These are phyloP conservation scores for Cercis canadensis DNA, from an alignment of 306 rosid genomes.

Conservation along the genomic window DNA sequence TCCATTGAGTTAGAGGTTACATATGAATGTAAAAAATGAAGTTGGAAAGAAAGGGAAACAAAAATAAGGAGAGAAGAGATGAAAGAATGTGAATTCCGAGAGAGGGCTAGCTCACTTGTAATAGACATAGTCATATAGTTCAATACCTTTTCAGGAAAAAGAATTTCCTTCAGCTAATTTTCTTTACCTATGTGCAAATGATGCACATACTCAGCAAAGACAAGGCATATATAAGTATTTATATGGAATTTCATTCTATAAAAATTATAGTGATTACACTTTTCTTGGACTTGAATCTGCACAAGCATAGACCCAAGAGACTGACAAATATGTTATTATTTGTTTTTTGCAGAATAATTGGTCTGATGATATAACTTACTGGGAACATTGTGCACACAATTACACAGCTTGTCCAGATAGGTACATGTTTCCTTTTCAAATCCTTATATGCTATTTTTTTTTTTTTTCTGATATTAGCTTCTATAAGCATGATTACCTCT, in stretches of 20 bases:
- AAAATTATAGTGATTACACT: too few relatives aligned
- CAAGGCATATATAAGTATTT: too few relatives aligned
- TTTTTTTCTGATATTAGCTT: too few relatives aligned
- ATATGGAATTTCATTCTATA: too few relatives aligned
- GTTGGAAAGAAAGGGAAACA: neutral
- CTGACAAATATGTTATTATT: neutral
- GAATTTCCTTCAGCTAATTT: neutral
- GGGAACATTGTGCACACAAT: conserved; percentile 73
- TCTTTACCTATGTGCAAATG: neutral
- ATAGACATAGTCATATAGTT: neutral
- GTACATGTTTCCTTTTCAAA: conserved; percentile 46
- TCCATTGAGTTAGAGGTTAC: neutral
- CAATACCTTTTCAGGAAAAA: neutral
- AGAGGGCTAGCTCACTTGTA: neutral
- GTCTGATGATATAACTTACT: conserved; percentile 52
- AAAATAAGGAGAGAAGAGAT: neutral
- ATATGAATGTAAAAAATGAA: neutral
- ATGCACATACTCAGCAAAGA: conserved; percentile 5
- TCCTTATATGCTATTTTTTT: neutral
- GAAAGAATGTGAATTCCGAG: neutral
- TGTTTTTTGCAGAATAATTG: conserved; percentile 63
- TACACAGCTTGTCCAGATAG: conserved; percentile 72
- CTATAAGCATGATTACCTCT: too few relatives aligned
- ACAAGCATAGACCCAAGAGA: too few relatives aligned
- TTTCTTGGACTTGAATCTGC: too few relatives aligned